Evolutionary conservation across 2,329 filamentous ascomycete species (phyloP).

Genomic region (Diaporthe caulivora): DNA sequence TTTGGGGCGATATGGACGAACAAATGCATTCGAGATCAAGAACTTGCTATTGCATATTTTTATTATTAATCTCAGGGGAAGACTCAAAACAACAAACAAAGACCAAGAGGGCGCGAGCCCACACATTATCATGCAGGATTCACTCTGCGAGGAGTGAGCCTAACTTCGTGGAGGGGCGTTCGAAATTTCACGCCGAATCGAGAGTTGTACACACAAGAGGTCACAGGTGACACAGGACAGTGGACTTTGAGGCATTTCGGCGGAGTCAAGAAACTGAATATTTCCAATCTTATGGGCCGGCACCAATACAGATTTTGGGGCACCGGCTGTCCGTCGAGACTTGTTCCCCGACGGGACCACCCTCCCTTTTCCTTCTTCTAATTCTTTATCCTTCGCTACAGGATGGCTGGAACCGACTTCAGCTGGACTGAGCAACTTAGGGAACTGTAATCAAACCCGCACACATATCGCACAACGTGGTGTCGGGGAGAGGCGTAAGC

Average conservation of each 20-base stretch:
- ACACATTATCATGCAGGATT: not conserved
- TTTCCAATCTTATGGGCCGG: constrained; percentile 20
- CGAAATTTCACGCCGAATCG: not conserved
- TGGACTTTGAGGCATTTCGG: constrained; percentile 7
- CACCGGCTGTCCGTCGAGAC: not conserved
- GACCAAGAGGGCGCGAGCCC: constrained; percentile 37
- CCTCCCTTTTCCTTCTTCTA: not conserved
- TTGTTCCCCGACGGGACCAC: not conserved
- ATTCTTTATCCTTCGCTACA: constrained; percentile 35
- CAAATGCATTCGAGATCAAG: constrained; percentile 1
- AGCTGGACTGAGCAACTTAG: constrained; percentile 20
- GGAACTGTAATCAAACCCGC: constrained; percentile 3
- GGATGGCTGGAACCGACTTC: constrained; percentile 33
- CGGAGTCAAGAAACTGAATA: constrained; percentile 6
- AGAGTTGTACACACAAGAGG: constrained; percentile 10
- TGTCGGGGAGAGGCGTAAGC: not conserved
- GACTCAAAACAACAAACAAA: constrained; percentile 17
- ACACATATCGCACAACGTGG: not conserved
- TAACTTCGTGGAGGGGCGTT: not conserved
- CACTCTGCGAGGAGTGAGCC: constrained; percentile 13
- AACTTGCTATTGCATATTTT: constrained; percentile 5
- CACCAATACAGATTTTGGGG: constrained; percentile 6
- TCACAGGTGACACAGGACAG: constrained; percentile 30
- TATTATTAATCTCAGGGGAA: not conserved
- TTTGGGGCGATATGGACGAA: constrained; percentile 12